Evolutionary conservation across 1,139 yeast species (phyloP), one percentile per base, ranked within the genome.

Genomic region (Scheffersomyces segobiensis): DNA sequence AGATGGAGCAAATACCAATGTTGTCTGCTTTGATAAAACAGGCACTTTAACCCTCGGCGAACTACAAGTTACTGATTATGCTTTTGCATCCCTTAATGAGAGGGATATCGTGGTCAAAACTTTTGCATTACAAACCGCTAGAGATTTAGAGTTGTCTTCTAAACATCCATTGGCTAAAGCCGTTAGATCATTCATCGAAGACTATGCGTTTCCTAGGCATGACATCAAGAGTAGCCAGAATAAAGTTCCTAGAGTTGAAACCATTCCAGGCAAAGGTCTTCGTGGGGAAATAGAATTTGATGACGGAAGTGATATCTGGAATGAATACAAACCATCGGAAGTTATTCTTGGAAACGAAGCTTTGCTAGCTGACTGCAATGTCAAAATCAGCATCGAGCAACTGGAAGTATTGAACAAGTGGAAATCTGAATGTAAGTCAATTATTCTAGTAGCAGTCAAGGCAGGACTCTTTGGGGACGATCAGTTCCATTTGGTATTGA

Each of bases 1-100:
- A 71, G 92, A 89, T 67, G 93, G 89, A 1, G 84, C 93, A 1
- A 77, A 76, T 42, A 77, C 87, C 46, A 83, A 85, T 58, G 82
- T 87, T 52, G 83, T 89, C 17, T 89, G 93, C 65, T 89, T 89
- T 71, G 96, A 89, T 71, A 89, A 89, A 65, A 89, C 96, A 0
- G 96, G 96, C 0, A 89, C 96, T 0, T 75, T 89, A 60, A 89
- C 96, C 0, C 87, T 85, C 22, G 91, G 91, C 1, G 84, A 84
- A 47, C 80, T 87, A 54, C 74, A 75, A 55, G 83, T 89, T 2
- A 85, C 89, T 0, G 84, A 88, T 63, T 79, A 73, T 62, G 70
- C 77, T 3, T 73, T 71, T 56, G 59, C 58, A 10, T 42, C 57
- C 17, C 57, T 59, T 6, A 55, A 56, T 8, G 59, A 60, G 3